A percentile compares a stretch with the other conserved stretches of the same genome.
These are phyloP conservation scores for Ophidiomyces ophidiicola DNA, from an alignment of 2,329 filamentous ascomycete genomes.

Conservation along the genomic window DNA sequence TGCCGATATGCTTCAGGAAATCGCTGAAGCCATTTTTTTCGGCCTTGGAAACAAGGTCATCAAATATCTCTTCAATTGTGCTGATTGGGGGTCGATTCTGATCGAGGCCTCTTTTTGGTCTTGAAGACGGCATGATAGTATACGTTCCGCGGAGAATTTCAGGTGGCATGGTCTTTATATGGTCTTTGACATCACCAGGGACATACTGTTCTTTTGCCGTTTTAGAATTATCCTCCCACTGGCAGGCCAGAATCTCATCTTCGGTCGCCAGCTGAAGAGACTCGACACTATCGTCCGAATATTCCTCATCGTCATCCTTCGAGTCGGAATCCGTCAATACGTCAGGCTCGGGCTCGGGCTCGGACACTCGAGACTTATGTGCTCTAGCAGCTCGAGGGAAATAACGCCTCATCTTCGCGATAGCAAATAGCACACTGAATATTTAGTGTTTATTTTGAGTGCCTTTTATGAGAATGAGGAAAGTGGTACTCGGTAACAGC, in stretches of 20 bases:
- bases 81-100: conserved; percentile 35
- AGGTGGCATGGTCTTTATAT: conserved; percentile 13
- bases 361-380: not conserved
- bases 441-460: no score
- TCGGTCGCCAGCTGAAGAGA: not conserved
- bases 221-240: no score
- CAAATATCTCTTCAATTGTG: conserved; percentile 40
- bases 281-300: conserved; percentile 1
- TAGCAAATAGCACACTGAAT: not conserved
- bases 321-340: not conserved
- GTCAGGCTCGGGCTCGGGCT: not conserved
- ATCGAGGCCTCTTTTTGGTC: conserved; percentile 20
- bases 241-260: not conserved
- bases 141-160: conserved; percentile 16
- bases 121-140: conserved; percentile 11
- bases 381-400: not conserved
- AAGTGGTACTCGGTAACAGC: not conserved
- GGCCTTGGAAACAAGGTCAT: conserved; percentile 35
- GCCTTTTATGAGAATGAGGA: not conserved
- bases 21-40: conserved; percentile 24
- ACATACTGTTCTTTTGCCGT: not conserved
- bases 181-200: conserved; percentile 1
- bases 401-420: not conserved
- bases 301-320: not conserved
- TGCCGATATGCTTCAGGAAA: conserved; percentile 26